Evolutionary conservation across 2,329 filamentous ascomycete species (phyloP).

Genomic region (Aspergillus sp.): DNA sequence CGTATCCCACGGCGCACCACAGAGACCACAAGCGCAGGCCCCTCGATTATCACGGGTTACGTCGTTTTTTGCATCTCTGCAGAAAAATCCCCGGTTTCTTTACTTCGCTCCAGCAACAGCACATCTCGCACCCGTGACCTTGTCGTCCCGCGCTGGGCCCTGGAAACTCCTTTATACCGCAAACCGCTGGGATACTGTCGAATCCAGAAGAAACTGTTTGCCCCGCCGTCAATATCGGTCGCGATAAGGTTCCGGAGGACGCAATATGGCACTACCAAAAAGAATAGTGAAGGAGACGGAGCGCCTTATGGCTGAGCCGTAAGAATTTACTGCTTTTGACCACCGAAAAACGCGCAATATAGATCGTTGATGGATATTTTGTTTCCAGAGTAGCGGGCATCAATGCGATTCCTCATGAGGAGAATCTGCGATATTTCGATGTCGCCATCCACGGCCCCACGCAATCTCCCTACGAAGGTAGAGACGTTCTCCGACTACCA

Average conservation of each 20-base stretch:
- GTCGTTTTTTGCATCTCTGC: constrained; percentile 12
- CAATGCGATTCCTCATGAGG: constrained; percentile 88
- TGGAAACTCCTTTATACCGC: no score
- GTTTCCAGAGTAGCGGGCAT: constrained; percentile 76
- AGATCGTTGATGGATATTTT: constrained; percentile 5
- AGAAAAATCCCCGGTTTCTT: no score
- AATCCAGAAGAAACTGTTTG: not conserved
- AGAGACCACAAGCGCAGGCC: constrained; percentile 13
- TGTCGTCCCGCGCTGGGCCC: no score
- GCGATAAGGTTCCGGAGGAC: constrained; percentile 13
- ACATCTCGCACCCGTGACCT: not conserved
- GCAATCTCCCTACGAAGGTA: constrained; percentile 91
- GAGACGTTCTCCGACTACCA: constrained; percentile 1
- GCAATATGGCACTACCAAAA: constrained; percentile 68
- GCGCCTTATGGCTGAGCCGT: constrained; percentile 93
- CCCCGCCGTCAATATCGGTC: constrained; percentile 6
- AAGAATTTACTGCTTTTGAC: constrained; percentile 31
- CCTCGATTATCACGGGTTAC: constrained; percentile 18
- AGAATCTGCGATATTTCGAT: constrained; percentile 97
- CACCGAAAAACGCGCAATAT: not conserved
- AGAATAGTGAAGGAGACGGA: constrained; percentile 98
- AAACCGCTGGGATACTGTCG: constrained; percentile 1
- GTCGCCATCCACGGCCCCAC: constrained; percentile 89
- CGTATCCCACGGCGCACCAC: constrained; percentile 12
- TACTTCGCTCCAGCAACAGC: no score